Conservation (phyloP, 176 grass and related monocot genomes). For the Pontederia crassipes region DNA sequence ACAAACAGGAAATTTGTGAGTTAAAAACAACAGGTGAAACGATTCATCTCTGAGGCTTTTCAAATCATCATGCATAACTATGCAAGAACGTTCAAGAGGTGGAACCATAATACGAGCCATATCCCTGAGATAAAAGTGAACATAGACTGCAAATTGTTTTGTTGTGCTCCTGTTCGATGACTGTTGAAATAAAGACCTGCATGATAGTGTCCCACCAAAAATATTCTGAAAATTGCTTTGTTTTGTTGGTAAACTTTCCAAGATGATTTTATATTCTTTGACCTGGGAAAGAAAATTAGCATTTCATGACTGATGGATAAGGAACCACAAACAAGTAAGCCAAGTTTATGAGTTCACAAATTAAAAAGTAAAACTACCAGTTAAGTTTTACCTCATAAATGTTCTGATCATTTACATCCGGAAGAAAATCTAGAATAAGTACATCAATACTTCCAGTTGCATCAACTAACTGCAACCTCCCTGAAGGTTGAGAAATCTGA, state of each 20-base stretch:
- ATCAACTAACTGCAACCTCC: slow-evolving; percentile 75
- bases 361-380: slow-evolving; percentile 5
- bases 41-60: slow-evolving; percentile 8
- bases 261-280: slow-evolving; percentile 50
- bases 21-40: slow-evolving; percentile 61
- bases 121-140: slow-evolving; percentile 52
- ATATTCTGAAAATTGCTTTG: slow-evolving; percentile 30
- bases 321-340: background rate
- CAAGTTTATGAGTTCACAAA: slow-evolving; percentile 6
- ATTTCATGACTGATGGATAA: background rate
- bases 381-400: slow-evolving; percentile 61
- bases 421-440: slow-evolving; percentile 57
- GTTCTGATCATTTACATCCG: slow-evolving; percentile 28
- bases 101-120: slow-evolving; percentile 32
- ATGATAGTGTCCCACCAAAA: slow-evolving; percentile 49
- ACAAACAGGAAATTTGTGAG: slow-evolving; percentile 62
- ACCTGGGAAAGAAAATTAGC: slow-evolving; percentile 36
- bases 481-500: slow-evolving; percentile 54
- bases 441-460: slow-evolving; percentile 64
- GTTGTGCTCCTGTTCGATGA: slow-evolving; percentile 32
- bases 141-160: slow-evolving; percentile 40
- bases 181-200: slow-evolving; percentile 52
- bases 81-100: slow-evolving; percentile 30
- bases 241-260: slow-evolving; percentile 65
- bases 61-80: slow-evolving; percentile 9